A percentile compares a stretch with the other conserved stretches of the same genome.
Conservation (phyloP, 148 eudicot genomes). For the Rhododendron mucronatum region DNA sequence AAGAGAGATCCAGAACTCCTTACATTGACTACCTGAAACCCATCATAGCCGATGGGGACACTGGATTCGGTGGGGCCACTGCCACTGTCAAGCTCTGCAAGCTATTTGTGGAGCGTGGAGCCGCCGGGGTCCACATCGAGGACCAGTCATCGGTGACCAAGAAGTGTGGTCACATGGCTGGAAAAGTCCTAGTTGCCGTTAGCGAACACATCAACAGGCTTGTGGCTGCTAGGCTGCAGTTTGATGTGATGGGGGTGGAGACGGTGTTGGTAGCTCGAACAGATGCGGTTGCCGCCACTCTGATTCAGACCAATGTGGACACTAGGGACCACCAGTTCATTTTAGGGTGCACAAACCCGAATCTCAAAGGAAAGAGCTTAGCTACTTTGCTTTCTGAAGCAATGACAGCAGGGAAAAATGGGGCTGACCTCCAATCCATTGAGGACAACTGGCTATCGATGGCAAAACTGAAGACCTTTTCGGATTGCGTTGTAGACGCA, state of each 20-base stretch:
- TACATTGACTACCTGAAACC: conserved; percentile 65
- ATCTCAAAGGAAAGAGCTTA: conserved; percentile 39
- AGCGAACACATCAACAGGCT: conserved; percentile 70
- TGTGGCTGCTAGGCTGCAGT: conserved; percentile 68
- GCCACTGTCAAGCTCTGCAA: conserved; percentile 82
- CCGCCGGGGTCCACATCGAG: conserved; percentile 80
- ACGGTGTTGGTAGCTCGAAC: conserved; percentile 69
- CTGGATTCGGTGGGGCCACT: conserved; percentile 83
- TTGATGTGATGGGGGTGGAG: conserved; percentile 74
- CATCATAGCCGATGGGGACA: conserved; percentile 78
- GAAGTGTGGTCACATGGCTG: conserved; percentile 87
- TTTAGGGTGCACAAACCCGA: conserved; percentile 57
- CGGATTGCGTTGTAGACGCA: conserved; percentile 46
- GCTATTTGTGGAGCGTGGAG: conserved; percentile 78
- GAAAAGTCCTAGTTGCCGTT: conserved; percentile 60
- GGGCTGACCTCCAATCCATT: conserved; percentile 52
- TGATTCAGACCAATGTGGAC: conserved; percentile 69
- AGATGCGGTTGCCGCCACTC: conserved; percentile 63
- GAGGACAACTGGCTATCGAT: conserved; percentile 58
- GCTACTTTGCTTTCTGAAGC: conserved; percentile 48
- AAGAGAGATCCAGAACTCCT: conserved; percentile 60
- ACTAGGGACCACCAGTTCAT: conserved; percentile 70
- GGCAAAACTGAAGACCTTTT: conserved; percentile 60
- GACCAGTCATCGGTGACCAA: conserved; percentile 79
- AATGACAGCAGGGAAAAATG: conserved; percentile 48